Evolutionary conservation across 176 grass and related monocot genomes (phyloP).

Genomic region (Puya raimondii): DNA sequence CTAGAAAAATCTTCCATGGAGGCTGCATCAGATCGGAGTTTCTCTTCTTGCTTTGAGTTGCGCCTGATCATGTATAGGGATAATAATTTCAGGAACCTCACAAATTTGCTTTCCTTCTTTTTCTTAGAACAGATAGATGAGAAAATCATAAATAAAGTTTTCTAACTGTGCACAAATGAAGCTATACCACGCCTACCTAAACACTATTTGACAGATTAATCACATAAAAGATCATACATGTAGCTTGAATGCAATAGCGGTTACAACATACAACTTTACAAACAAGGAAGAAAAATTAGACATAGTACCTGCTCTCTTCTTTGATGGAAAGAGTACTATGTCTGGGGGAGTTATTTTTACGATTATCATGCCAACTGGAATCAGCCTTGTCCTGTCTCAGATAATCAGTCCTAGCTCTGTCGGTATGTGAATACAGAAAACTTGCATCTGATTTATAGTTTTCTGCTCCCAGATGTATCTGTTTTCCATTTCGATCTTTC

Average conservation of each 20-base stretch:
- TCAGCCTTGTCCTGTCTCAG: slow-evolving; percentile 20
- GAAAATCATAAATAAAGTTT: neutral
- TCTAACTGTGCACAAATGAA: neutral
- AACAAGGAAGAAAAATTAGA: neutral
- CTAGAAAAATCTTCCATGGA: slow-evolving; percentile 7
- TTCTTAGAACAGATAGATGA: neutral
- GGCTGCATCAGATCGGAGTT: neutral
- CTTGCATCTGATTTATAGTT: slow-evolving; percentile 22
- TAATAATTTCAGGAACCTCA: neutral
- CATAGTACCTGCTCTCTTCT: slow-evolving; percentile 33
- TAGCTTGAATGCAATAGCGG: neutral
- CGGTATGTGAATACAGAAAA: slow-evolving; percentile 18
- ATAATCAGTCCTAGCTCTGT: slow-evolving; percentile 22
- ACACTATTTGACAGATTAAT: neutral
- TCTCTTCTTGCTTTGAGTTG: slow-evolving; percentile 18
- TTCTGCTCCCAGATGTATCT: slow-evolving; percentile 13
- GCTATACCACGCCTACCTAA: neutral
- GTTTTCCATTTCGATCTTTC: slow-evolving; percentile 22
- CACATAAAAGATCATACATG: neutral
- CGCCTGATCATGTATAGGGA: slow-evolving; percentile 22
- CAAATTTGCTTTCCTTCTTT: neutral
- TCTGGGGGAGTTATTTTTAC: slow-evolving; percentile 22
- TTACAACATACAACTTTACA: neutral
- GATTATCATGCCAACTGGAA: slow-evolving; percentile 24
- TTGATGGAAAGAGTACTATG: slow-evolving; percentile 19